phyloP scores from a whole-genome alignment of 2,329 filamentous ascomycete species.

The Cladosporium oxysporum region DNA sequence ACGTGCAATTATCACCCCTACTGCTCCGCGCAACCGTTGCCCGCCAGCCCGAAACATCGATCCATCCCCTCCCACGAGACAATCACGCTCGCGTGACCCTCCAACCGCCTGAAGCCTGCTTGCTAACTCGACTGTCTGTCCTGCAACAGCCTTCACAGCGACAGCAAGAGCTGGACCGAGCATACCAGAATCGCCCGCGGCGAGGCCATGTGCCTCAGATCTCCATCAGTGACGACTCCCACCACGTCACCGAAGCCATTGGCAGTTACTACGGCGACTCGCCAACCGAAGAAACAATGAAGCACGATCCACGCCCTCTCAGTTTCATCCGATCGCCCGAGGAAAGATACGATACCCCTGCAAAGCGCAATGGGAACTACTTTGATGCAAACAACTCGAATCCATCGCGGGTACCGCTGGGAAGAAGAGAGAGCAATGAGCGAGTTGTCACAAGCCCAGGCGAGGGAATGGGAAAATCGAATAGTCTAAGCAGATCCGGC shows the following conservation, averaged over 20 bases:
- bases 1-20: slow-evolving; percentile 10
- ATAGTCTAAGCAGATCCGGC: slow-evolving; percentile 37
- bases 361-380: slow-evolving; percentile 32
- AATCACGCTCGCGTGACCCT: slow-evolving; percentile 18
- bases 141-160: slow-evolving; percentile 41
- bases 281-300: slow-evolving; percentile 28
- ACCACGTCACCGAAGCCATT: slow-evolving; percentile 94
- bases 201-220: slow-evolving; percentile 62
- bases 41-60: slow-evolving; percentile 16
- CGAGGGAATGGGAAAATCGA: slow-evolving; percentile 20
- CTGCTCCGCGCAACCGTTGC: slow-evolving; percentile 13
- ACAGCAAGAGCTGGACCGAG: slow-evolving; percentile 48
- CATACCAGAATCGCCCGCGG: slow-evolving; percentile 37
- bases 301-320: slow-evolving; percentile 59
- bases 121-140: slow-evolving; percentile 9
- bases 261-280: slow-evolving; percentile 85
- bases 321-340: slow-evolving; percentile 69
- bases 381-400: slow-evolving; percentile 28
- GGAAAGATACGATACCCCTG: slow-evolving; percentile 45
- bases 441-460: slow-evolving; percentile 26
- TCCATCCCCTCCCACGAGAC: slow-evolving; percentile 17
- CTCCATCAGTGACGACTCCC: slow-evolving; percentile 81
- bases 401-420: slow-evolving; percentile 29
- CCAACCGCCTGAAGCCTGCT: slow-evolving; percentile 11
- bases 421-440: slow-evolving; percentile 41